Evolutionary conservation across 75 land plant genomes (phyloP), one percentile per base, ranked within the genome.

Genomic region (Ceratopteris richardii): DNA sequence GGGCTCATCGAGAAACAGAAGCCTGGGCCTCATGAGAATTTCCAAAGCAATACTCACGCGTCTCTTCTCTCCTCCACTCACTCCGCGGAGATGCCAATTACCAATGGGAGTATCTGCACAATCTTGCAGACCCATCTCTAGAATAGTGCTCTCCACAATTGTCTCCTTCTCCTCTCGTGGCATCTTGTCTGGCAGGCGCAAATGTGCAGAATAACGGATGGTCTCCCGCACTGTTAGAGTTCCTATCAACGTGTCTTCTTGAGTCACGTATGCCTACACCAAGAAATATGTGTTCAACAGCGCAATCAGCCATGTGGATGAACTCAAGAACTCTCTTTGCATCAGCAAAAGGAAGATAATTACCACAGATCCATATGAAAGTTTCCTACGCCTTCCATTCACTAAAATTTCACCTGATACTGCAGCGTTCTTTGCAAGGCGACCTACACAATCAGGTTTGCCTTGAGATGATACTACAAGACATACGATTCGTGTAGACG

Each of bases 51-150:
- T 93, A 76, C 96, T 93, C 27, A 93, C 88, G 20, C 98, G 70
- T 30, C 96, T 47, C 70, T 83, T 93, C 66, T 93, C 98, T 18
- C 98, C 98, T 0, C 97, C 97, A 51, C 97, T 92, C 23, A 92
- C 73, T 29, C 97, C 97, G 2, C 97, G 69, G 60, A 89, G 44
- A 61, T 93, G 98, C 98, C 98, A 93, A 60, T 93, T 93, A 0
- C 98, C 98, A 13, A 93, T 68, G 29, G 82, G 87, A 0, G 98
- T 93, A 57, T 93, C 78, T 0, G 96, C 96, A 52, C 98, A 93
- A 50, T 93, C 98, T 44, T 93, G 95, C 6, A 93, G 84, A 0
- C 95, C 98, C 98, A 93, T 89, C 36, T 88, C 98, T 0, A 85
- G 36, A 23, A 93, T 85, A 6, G 90, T 87, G 51, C 95, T 79